phyloP scores from a whole-genome alignment of 164 flowering plant species.

The Tetracentron sinense region DNA sequence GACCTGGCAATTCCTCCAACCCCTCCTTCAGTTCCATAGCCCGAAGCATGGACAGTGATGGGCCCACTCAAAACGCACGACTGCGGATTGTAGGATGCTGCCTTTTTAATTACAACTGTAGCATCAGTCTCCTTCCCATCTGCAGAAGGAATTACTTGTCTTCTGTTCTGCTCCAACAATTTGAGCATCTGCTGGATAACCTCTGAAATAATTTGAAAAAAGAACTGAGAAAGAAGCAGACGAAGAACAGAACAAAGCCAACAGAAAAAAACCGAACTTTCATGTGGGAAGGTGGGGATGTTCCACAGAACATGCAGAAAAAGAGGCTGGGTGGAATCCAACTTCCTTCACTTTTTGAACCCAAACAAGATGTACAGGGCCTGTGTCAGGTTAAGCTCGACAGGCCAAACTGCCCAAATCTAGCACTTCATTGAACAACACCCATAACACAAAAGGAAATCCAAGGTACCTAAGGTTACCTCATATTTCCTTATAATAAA shows the following conservation, averaged over 20 bases:
- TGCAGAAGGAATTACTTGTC: constrained; percentile 14
- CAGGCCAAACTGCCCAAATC: no score
- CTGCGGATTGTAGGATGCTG: constrained; percentile 14
- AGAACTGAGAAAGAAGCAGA: neutral
- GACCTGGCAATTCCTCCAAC: neutral
- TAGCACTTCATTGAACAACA: no score
- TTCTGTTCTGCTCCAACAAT: constrained; percentile 30
- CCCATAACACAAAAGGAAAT: no score
- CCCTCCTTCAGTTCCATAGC: constrained; percentile 5
- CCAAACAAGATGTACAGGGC: no score
- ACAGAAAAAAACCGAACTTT: neutral
- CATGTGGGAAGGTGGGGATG: neutral
- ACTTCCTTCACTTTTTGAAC: no score
- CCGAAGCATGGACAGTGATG: constrained; percentile 4
- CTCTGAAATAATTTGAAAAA: constrained; percentile 31
- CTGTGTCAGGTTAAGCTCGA: no score
- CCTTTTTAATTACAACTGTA: constrained; percentile 16
- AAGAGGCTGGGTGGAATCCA: no score
- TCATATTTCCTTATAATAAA: no score
- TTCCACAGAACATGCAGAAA: no score
- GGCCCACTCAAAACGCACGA: constrained; percentile 19
- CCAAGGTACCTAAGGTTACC: no score
- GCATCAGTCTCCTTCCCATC: constrained; percentile 15
- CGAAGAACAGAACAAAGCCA: neutral
- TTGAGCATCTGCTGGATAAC: constrained; percentile 44